phyloP scores from a whole-genome alignment of 2,329 filamentous ascomycete genomes.

The Fusarium duplospermum region DNA sequence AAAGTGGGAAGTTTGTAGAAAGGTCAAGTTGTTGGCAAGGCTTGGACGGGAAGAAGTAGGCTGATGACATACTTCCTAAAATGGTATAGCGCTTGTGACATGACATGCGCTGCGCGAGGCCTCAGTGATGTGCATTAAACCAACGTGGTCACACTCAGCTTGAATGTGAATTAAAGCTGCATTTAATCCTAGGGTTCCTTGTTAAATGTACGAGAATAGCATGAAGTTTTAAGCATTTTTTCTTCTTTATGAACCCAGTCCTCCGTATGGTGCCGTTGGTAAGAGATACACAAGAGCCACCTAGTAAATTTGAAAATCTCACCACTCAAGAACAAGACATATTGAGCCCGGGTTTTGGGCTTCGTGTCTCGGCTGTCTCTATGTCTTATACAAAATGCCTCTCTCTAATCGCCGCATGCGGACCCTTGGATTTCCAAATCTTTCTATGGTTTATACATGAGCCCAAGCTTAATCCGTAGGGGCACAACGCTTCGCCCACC shows the following conservation, averaged over 20 bases:
- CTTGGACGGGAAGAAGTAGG: not conserved
- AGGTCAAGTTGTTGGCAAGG: not conserved
- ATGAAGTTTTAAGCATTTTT: not conserved
- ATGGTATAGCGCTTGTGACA: not conserved
- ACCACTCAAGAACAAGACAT: not conserved
- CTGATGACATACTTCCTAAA: not conserved
- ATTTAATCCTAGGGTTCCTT: not conserved
- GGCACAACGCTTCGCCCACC: not conserved
- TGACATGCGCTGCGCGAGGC: not conserved
- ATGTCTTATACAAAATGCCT: too few species aligned
- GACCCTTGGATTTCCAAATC: not conserved
- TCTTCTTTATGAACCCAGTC: not conserved
- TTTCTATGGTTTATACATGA: not conserved
- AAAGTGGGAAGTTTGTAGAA: not conserved
- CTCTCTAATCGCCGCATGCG: not conserved
- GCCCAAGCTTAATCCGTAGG: not conserved
- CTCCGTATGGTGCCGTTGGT: not conserved
- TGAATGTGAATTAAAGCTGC: not conserved
- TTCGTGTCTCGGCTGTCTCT: not conserved
- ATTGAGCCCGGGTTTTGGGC: not conserved
- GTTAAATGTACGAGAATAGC: not conserved
- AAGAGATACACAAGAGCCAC: not conserved
- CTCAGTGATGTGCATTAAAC: not conserved
- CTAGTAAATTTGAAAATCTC: not conserved
- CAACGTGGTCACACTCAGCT: not conserved